Conservation (phyloP, 2,329 filamentous ascomycete species). For the Trichoderma gracile region DNA sequence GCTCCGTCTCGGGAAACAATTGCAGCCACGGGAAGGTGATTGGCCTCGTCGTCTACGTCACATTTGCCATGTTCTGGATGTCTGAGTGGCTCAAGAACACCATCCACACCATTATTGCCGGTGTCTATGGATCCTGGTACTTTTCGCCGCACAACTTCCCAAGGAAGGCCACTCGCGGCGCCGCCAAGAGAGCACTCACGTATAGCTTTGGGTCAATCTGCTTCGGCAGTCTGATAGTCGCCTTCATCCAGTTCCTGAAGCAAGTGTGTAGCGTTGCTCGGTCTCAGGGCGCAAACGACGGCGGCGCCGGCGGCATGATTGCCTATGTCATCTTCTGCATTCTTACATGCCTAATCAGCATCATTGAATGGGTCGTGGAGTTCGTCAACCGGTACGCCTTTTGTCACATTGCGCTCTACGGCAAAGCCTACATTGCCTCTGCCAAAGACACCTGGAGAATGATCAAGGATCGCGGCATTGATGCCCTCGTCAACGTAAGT, state of each 20-base stretch:
- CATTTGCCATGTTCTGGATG: constrained; percentile 93
- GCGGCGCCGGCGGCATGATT: constrained; percentile 70
- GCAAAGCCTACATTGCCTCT: constrained; percentile 80
- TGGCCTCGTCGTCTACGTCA: constrained; percentile 80
- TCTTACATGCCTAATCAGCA: constrained; percentile 70
- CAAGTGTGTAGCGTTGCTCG: constrained; percentile 80
- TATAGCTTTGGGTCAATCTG: constrained; percentile 92
- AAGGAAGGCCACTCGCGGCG: constrained; percentile 76
- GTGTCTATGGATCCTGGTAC: constrained; percentile 93
- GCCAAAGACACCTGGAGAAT: constrained; percentile 89
- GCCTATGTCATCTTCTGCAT: constrained; percentile 69
- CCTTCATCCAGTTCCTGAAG: constrained; percentile 80
- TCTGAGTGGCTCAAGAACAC: constrained; percentile 93
- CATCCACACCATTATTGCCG: constrained; percentile 82
- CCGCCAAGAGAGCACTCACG: constrained; percentile 77
- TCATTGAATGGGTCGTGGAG: constrained; percentile 82
- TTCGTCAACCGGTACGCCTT: constrained; percentile 94
- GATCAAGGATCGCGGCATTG: constrained; percentile 89
- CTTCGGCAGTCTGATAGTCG: constrained; percentile 80
- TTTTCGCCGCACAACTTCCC: constrained; percentile 73
- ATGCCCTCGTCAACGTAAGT: constrained; percentile 74
- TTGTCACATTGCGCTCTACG: constrained; percentile 89
- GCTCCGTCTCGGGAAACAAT: constrained; percentile 46
- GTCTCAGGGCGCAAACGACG: constrained; percentile 62
- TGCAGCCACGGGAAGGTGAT: constrained; percentile 79